phyloP scores from a whole-genome alignment of 2,329 filamentous ascomycete species.

The Pleoardoris graminearum region DNA sequence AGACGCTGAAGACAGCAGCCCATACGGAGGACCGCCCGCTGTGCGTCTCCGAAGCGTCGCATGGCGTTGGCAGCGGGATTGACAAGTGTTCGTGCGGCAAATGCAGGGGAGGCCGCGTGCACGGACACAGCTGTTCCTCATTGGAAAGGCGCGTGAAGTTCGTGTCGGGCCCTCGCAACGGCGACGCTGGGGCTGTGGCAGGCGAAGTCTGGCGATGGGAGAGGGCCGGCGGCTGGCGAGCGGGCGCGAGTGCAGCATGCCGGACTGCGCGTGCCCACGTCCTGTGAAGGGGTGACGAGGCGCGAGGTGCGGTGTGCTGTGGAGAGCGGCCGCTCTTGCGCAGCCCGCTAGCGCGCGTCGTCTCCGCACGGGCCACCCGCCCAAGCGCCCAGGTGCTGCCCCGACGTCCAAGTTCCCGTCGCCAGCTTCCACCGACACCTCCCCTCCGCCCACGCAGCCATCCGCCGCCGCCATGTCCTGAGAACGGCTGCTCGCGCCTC shows the following conservation, averaged over 20 bases:
- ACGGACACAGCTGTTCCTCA: conserved; percentile 14
- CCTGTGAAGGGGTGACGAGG: too few species aligned
- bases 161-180: conserved; percentile 16
- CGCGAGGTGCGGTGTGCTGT: background rate
- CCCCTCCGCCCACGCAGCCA: conserved; percentile 2
- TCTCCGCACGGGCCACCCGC: background rate
- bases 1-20: background rate
- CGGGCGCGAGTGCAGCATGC: background rate
- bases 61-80: conserved; percentile 25
- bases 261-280: too few species aligned
- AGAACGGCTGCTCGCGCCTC: conserved; percentile 4
- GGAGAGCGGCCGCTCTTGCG: background rate
- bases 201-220: background rate
- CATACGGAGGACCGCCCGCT: conserved; percentile 3
- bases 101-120: conserved; percentile 32
- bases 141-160: conserved; percentile 14
- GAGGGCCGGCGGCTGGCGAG: too few species aligned
- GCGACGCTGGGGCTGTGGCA: background rate
- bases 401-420: conserved; percentile 1
- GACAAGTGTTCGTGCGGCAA: conserved; percentile 33
- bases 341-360: background rate
- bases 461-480: conserved; percentile 2
- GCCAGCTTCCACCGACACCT: conserved; percentile 2
- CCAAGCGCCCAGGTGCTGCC: conserved; percentile 1
- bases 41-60: conserved; percentile 4